A percentile compares a stretch with the other conserved stretches of the same genome.
Evolutionary conservation across 2,329 filamentous ascomycete species (phyloP).

Genomic region (Lachnellula arida): DNA sequence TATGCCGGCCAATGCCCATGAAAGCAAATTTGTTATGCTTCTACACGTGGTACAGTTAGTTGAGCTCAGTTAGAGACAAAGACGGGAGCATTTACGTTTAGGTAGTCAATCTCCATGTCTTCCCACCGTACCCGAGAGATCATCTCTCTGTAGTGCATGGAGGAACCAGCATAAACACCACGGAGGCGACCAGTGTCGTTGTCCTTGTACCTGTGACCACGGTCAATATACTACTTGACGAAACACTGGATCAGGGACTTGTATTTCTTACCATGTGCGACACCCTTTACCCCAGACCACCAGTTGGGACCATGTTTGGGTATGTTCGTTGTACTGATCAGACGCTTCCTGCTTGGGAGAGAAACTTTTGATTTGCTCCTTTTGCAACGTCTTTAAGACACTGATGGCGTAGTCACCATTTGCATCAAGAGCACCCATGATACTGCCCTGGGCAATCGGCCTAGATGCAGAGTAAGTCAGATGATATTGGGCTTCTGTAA

Average conservation of each 20-base stretch:
- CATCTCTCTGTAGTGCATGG: conserved; percentile 43
- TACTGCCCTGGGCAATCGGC: too few relatives aligned
- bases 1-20: too few relatives aligned
- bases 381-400: conserved; percentile 36
- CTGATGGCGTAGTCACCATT: conserved; percentile 24
- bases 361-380: conserved; percentile 44
- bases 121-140: conserved; percentile 39
- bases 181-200: conserved; percentile 41
- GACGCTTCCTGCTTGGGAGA: conserved; percentile 42
- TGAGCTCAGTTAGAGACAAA: too few relatives aligned
- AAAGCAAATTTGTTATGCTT: too few relatives aligned
- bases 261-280: conserved; percentile 24
- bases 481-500: too few relatives aligned
- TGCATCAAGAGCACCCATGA: conserved; percentile 14
- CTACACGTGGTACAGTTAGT: too few relatives aligned
- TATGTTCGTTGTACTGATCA: conserved; percentile 47
- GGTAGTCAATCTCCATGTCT: conserved; percentile 41
- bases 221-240: too few relatives aligned
- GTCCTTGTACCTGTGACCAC: conserved; percentile 25
- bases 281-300: conserved; percentile 44
- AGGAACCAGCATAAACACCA: conserved; percentile 47
- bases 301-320: conserved; percentile 47
- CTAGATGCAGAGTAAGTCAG: too few relatives aligned
- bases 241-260: conserved; percentile 1
- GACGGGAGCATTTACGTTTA: conserved; percentile 4